Base-by-base conservation (phyloP, 345 rosid species). In the Linum lewisii region DNA sequence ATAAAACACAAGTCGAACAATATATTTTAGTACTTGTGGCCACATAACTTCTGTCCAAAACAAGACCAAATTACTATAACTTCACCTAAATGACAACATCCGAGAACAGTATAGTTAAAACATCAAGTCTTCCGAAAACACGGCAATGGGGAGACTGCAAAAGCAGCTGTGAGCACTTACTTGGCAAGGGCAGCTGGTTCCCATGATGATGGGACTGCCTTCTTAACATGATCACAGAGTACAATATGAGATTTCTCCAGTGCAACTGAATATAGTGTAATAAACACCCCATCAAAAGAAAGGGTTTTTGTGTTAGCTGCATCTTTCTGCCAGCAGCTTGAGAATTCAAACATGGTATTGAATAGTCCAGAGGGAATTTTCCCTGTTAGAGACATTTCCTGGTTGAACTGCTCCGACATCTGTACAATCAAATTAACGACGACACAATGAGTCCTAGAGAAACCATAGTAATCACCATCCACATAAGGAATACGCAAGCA, bases 401-500 rank as follows among this genome's bases (percentile, higher is more conserved):
- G 97, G 72, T 92, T 92, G 76, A 92, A 88, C 69, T 88, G 95
- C 83, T 88, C 98, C 22, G 98, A 81, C 98, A 92, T 92, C 98
- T 92, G 71, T 4, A 51, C 29, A 68, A 54, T 66, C 59, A 44
- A 63, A 29, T 47, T 42, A 42, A 5, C 37, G 59, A 44, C 42
- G 44, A 42, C 7, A 65, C 34, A 60, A 49, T 32, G 52, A 26
- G 42, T 38, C 32, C 59, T 14, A 50, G 24, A 52, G 63, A 21
- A 24, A 20, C 16, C 18, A 22, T 19, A 23, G 60, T 15, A 21
- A 61, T 19, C 38, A n/a, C 52, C 23, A 54, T 55, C 15, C 34
- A 29, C 34, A 29, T 29, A 29, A 0, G 34, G 34, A 29, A 29
- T 29, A 29, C 4, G 34, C 34, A 29, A 26, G 34, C 5, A 29